A percentile compares a stretch with the other conserved stretches of the same genome.
phyloP scores from a whole-genome alignment of 2,329 filamentous ascomycete genomes.

The Aspergillus sergii region DNA sequence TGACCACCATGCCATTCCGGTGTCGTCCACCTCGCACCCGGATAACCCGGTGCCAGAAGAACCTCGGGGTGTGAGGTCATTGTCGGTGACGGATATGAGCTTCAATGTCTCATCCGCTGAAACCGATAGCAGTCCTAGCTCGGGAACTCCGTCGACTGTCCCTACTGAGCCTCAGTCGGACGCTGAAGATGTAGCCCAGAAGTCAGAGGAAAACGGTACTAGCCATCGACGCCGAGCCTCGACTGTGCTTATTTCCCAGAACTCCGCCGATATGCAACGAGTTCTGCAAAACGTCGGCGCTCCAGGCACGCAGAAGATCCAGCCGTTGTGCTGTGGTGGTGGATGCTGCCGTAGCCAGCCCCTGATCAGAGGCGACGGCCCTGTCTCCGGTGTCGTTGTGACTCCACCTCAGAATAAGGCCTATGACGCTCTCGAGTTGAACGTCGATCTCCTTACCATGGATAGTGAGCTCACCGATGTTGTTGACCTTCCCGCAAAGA shows the following conservation, averaged over 20 bases:
- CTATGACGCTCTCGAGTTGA: constrained; percentile 76
- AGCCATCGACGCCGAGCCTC: constrained; percentile 47
- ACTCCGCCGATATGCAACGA: constrained; percentile 59
- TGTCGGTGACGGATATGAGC: constrained; percentile 38
- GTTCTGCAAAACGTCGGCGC: constrained; percentile 57
- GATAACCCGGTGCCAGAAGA: constrained; percentile 53
- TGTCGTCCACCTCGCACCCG: constrained; percentile 49
- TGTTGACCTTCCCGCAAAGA: constrained; percentile 73
- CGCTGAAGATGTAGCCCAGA: constrained; percentile 28
- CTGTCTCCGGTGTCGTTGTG: constrained; percentile 50
- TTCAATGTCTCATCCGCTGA: constrained; percentile 32
- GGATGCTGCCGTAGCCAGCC: constrained; percentile 65
- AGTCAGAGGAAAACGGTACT: constrained; percentile 20
- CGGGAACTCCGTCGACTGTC: constrained; percentile 44
- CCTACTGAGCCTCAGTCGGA: constrained; percentile 45
- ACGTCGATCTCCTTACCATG: constrained; percentile 71
- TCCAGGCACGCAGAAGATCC: constrained; percentile 60
- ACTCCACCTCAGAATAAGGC: constrained; percentile 77
- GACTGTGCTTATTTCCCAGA: constrained; percentile 57
- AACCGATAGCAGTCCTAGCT: constrained; percentile 40
- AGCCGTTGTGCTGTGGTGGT: constrained; percentile 66
- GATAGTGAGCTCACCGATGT: constrained; percentile 71
- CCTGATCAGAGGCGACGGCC: constrained; percentile 48
- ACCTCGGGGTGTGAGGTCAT: constrained; percentile 40
- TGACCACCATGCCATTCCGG: constrained; percentile 34